Base-by-base conservation (phyloP, 1,284 basidiomycete species). In the Moesziomyces globuligerus region DNA sequence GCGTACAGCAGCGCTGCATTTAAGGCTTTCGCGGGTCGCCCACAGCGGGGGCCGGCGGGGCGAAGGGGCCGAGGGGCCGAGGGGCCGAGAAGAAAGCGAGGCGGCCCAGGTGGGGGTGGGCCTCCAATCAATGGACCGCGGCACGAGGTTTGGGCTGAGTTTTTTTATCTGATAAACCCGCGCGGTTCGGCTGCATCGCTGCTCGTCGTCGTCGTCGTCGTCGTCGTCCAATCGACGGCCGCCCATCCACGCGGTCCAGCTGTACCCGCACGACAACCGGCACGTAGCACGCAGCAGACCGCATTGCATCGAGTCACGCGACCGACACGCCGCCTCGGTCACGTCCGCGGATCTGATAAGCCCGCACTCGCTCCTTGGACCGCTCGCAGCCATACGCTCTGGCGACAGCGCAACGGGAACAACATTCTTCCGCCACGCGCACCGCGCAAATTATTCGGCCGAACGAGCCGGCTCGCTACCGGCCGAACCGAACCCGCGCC, bases 271-370 rank as follows among this genome's bases (percentile, higher is more conserved):
- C 10, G 13, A 34, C 32, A 34, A n/a, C n/a, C 32, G 11, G 32
- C 15, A 34, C 10, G 15, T 6, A 17, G 32, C 32, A 34, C 32
- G 32, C 43, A 32, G 43, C 43, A 26, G 29, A 32, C 18, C n/a
- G n/a, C n/a, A n/a, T n/a, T n/a, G 17, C 32, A 29, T 29, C 29
- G 32, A 34, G 32, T 34, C 32, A 34, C 32, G 4, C 15, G 32
- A n/a, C 32, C 7, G 32, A 15, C n/a, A n/a, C n/a, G 32, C 32
- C 13, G 6, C 5, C 32, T 6, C 32, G 10, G 32, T 17, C 2
- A n/a, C 5, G 32, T 38, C 46, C 46, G 46, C 36, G 46, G 46
- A 48, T 48, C 46, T 25, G 46, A 48, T 48, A 48, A 38, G n/a
- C n/a, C n/a, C n/a, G n/a, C n/a, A n/a, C n/a, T n/a, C n/a, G n/a